Evolutionary conservation across 352 stramenopile species (phyloP).

Genomic region (Peronospora destructor): DNA sequence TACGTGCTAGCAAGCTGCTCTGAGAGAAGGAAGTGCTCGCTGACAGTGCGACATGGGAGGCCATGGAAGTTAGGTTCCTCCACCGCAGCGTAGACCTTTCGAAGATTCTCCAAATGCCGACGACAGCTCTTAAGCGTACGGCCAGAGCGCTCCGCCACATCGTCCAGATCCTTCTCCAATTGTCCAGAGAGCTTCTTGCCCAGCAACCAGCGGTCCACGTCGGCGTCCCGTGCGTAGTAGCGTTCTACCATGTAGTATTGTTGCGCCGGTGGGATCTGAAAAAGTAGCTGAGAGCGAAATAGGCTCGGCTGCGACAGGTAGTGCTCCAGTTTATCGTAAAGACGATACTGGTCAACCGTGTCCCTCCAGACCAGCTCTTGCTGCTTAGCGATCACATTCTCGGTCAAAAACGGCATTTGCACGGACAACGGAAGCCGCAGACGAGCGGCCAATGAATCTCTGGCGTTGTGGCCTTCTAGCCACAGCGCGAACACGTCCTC

Average conservation of each 20-base stretch:
- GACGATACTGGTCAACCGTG: constrained; percentile 77
- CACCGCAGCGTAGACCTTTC: constrained; percentile 60
- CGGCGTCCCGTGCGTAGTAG: constrained; percentile 70
- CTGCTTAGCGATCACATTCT: constrained; percentile 41
- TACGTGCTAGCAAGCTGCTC: constrained; percentile 73
- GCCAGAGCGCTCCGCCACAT: constrained; percentile 64
- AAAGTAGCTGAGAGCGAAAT: constrained; percentile 71
- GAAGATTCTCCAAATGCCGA: constrained; percentile 72
- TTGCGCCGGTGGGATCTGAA: constrained; percentile 70
- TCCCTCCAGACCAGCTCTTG: constrained; percentile 70
- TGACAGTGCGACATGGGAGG: constrained; percentile 35
- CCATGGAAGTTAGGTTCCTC: constrained; percentile 80
- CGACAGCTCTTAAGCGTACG: constrained; percentile 72
- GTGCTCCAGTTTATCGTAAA: constrained; percentile 81
- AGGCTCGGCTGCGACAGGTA: constrained; percentile 75
- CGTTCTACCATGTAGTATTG: constrained; percentile 78
- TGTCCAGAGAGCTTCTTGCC: constrained; percentile 78
- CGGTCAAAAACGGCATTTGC: constrained; percentile 41
- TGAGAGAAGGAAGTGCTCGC: constrained; percentile 59
- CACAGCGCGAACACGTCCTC: constrained; percentile 74
- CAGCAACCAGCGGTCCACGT: constrained; percentile 66
- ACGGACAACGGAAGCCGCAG: constrained; percentile 35
- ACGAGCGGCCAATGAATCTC: constrained; percentile 44
- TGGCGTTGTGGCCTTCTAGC: constrained; percentile 66
- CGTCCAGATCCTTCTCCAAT: constrained; percentile 80